Conservation (phyloP, 768 basidiomycete genomes). For the Boletellus ananiceps region DNA sequence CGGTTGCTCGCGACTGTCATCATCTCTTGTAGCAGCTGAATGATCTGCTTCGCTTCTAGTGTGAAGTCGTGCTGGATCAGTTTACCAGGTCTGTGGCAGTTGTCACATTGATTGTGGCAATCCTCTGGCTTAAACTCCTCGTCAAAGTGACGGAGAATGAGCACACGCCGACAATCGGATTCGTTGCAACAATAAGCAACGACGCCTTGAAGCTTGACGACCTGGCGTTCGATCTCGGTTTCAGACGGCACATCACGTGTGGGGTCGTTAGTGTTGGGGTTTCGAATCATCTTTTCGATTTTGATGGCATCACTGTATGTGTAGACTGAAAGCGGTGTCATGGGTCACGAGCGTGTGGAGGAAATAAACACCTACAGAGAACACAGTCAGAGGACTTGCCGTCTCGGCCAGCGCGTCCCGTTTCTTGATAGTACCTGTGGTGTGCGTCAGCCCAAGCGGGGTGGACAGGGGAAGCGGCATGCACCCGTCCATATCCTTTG, state of each 20-base stretch:
- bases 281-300: constrained; percentile 58
- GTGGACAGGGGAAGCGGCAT: constrained; percentile 14
- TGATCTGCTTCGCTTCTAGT: constrained; percentile 46
- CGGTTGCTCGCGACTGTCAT: constrained; percentile 26
- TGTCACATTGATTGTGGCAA: constrained; percentile 78
- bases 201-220: constrained; percentile 61
- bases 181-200: constrained; percentile 77
- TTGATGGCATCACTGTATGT: constrained; percentile 51
- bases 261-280: constrained; percentile 38
- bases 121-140: constrained; percentile 66
- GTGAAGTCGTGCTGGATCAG: constrained; percentile 58
- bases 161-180: constrained; percentile 80
- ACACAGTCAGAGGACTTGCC: constrained; percentile 80
- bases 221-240: constrained; percentile 64
- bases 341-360: neutral
- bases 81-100: constrained; percentile 56
- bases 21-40: constrained; percentile 53
- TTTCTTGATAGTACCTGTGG: constrained; percentile 86
- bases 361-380: constrained; percentile 55
- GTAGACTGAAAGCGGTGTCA: constrained; percentile 49
- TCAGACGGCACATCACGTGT: constrained; percentile 28
- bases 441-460: neutral
- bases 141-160: constrained; percentile 85
- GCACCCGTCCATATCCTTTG: constrained; percentile 81
- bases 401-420: constrained; percentile 93